Evolutionary conservation across 805 yeast species (phyloP).

Genomic region (Clavispora asparagi): DNA sequence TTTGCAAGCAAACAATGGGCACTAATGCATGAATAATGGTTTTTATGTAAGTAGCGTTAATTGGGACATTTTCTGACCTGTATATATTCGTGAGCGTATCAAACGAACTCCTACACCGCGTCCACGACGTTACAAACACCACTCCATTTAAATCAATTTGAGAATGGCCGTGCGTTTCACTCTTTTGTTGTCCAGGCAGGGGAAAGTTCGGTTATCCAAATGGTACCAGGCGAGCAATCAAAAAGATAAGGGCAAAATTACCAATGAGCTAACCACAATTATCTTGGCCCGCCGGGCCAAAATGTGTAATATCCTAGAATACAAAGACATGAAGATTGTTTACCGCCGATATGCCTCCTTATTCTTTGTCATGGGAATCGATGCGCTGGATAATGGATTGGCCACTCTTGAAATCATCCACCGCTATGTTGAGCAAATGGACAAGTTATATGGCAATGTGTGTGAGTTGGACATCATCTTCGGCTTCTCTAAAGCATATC

Average conservation of each 20-base stretch:
- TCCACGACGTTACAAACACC: background rate
- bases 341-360: slow-evolving; percentile 91
- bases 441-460: slow-evolving; percentile 89
- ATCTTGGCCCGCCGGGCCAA: slow-evolving; percentile 82
- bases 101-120: background rate
- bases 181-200: slow-evolving; percentile 85
- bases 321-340: slow-evolving; percentile 76
- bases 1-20: too few relatives aligned
- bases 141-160: background rate
- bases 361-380: slow-evolving; percentile 85
- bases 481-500: slow-evolving; percentile 91
- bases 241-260: slow-evolving; percentile 79
- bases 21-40: background rate
- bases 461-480: slow-evolving; percentile 95
- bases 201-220: slow-evolving; percentile 86
- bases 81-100: background rate
- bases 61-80: background rate
- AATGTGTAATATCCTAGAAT: slow-evolving; percentile 93
- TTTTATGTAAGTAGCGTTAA: background rate
- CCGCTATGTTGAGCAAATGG: slow-evolving; percentile 95
- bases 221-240: slow-evolving; percentile 87
- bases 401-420: slow-evolving; percentile 82
- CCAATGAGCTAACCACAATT: slow-evolving; percentile 79
- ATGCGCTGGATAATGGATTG: slow-evolving; percentile 79
- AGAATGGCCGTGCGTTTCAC: slow-evolving; percentile 74